phyloP scores from a whole-genome alignment of 345 rosid species.

The Gynandropsis gynandra region DNA sequence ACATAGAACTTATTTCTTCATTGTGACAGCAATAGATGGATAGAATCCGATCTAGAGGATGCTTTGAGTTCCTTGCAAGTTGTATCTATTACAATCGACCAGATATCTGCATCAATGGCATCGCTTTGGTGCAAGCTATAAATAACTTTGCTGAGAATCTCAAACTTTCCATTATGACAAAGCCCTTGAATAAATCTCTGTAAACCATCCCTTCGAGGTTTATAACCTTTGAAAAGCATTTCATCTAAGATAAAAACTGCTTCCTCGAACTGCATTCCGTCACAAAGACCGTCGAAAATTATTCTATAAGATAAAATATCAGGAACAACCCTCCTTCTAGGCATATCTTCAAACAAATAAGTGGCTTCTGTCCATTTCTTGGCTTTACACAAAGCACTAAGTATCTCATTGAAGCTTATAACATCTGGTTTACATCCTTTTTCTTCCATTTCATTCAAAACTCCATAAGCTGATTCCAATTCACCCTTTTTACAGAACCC shows the following conservation, averaged over 20 bases:
- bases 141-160: slow-evolving; percentile 36
- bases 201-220: slow-evolving; percentile 38
- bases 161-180: slow-evolving; percentile 31
- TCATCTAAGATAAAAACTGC: slow-evolving; percentile 63
- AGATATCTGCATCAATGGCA: slow-evolving; percentile 30
- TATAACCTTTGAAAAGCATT: slow-evolving; percentile 72
- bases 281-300: slow-evolving; percentile 60
- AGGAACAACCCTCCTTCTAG: slow-evolving; percentile 57
- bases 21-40: slow-evolving; percentile 27
- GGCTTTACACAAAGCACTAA: slow-evolving; percentile 44
- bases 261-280: slow-evolving; percentile 39
- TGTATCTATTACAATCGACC: slow-evolving; percentile 34
- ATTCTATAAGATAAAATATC: slow-evolving; percentile 69
- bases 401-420: slow-evolving; percentile 56
- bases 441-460: slow-evolving; percentile 51
- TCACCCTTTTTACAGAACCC: slow-evolving; percentile 48
- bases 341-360: slow-evolving; percentile 80
- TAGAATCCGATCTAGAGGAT: slow-evolving; percentile 12
- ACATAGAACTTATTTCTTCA: slow-evolving; percentile 5
- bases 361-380: slow-evolving; percentile 51
- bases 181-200: slow-evolving; percentile 35
- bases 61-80: slow-evolving; percentile 25
- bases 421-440: slow-evolving; percentile 58
- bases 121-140: slow-evolving; percentile 35
- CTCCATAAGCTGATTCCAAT: slow-evolving; percentile 39